Base-by-base conservation (phyloP, 805 yeast species). In the Kodamaea nitidulidarum region DNA sequence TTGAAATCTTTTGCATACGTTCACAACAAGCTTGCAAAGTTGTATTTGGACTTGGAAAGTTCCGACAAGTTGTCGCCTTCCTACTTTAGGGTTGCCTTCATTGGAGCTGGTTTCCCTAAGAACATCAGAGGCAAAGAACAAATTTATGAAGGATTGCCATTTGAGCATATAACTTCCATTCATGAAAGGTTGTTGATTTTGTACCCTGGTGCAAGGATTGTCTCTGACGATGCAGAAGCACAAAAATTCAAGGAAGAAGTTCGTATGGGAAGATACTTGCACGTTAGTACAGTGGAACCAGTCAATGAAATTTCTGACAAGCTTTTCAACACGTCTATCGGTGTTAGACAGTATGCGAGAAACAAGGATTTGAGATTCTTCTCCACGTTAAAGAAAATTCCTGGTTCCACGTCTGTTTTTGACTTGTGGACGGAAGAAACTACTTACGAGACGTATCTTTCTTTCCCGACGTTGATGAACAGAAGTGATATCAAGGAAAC, bases 351-450 rank as follows among this genome's bases (percentile, higher is more conserved):
- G 45, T 86, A 84, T 59, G 80, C 85, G 50, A 80, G 85, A 49
- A 81, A 86, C 60, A 81, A 81, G 61, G 77, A 85, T 51, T 63
- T 87, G 61, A 75, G 77, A 49, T 74, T 75, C 43, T 88, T 88
- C 63, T 75, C 85, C 4, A 76, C 79, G 27, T 72, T 82, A 36
- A 75, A 84, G 58, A 78, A 84, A 50, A 61, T 87, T 38, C 87
- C 91, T 1, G 90, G 91, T 4, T 75, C 85, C 1, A 75, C 80
- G 0, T 73, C 82, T 8, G 81, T 84, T 7, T 72, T 77, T 39
- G 88, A 87, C 51, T 65, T 88, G 50, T 88, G 95, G 95, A 87
- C 90, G 14, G 95, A 88, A 54, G 95, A 88, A 61, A 76, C 84
- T 7, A 81, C 85, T 1, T 88, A 79, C 64, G 86, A 80, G 46